Base-by-base conservation (phyloP, 1,139 yeast species). In the Saccharomyces hybrid region DNA sequence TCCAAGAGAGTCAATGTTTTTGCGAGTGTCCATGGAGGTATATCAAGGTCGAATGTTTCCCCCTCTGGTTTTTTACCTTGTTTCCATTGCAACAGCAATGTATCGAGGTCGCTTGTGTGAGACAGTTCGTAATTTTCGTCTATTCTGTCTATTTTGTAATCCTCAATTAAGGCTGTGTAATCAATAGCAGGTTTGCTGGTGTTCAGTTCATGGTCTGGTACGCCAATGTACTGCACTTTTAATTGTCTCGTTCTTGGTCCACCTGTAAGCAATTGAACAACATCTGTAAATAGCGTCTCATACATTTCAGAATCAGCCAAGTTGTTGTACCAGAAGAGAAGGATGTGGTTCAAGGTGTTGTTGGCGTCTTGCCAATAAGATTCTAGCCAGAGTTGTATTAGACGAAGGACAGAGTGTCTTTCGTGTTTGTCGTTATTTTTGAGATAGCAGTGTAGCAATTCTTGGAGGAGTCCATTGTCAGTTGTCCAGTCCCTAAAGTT, bases 1-100 rank as follows among this genome's bases (percentile, higher is more conserved):
- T 91, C 96, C 62, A 91, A 80, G 42, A 88, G 72, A 0, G 96
- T 88, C 57, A 91, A 74, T 67, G 90, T 97, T 64, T 85, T 85
- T 2, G 97, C 96, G 50, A 88, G 73, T 64, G 89, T 96, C 58
- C 84, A 74, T 0, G 95, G 86, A 65, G 88, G 89, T 63, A 86
- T 79, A 59, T 87, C 93, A 9, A 51, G 21, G 19, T 26, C 47
- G 4, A 48, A 16, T 14, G 38, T 14, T 9, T 47, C 21, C 1
- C 21, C 48, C 4, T 47, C 32, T 26, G 38, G 38, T 1, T 2
- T 3, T 2, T 19, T 3, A 27, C 51, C 38, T 12, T 19, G 19
- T 24, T 47, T 46, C 44, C 44, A 38, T 38, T 38, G 44, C 3
- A 38, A 9, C 1, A 38, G 11, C 14, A 51, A 21, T 14, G 16